These are phyloP conservation scores for Mortierella sp. DNA, from an alignment of 371 early-diverging fungal genomes.

Conservation along the genomic window DNA sequence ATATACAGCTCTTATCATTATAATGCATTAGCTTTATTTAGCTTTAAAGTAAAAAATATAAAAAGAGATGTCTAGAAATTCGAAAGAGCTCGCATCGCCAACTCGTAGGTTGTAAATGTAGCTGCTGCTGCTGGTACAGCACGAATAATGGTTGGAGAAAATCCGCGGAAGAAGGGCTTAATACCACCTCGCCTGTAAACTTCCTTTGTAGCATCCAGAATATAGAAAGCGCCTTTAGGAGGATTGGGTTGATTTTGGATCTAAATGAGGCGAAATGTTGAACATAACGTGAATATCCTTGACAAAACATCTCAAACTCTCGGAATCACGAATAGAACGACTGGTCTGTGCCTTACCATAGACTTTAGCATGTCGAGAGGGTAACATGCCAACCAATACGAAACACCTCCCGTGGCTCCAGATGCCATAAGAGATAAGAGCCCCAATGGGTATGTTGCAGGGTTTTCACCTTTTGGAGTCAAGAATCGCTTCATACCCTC, in stretches of 20 bases:
- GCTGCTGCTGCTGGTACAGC: constrained; percentile 82
- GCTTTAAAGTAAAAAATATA: neutral
- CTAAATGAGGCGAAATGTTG: constrained; percentile 26
- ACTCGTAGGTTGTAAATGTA: constrained; percentile 84
- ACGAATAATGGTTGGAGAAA: constrained; percentile 67
- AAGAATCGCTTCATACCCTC: constrained; percentile 77
- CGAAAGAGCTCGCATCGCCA: constrained; percentile 65
- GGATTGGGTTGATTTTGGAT: constrained; percentile 72
- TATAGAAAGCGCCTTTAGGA: constrained; percentile 71
- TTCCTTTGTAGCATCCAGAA: constrained; percentile 61
- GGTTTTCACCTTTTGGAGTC: constrained; percentile 59
- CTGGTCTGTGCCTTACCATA: constrained; percentile 61
- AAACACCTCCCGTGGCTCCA: constrained; percentile 82
- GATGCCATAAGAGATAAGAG: constrained; percentile 73
- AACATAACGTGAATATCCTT: neutral
- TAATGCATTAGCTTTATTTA: neutral
- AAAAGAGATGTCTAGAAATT: constrained; percentile 5
- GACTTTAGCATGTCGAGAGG: constrained; percentile 90
- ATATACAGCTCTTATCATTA: neutral
- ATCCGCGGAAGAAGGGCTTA: constrained; percentile 73
- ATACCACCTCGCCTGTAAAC: constrained; percentile 70
- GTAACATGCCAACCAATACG: constrained; percentile 87
- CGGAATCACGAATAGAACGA: neutral
- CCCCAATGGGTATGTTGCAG: constrained; percentile 62
- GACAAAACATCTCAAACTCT: neutral